Evolutionary conservation across 75 land plant species (phyloP).

Genomic region (Cryptomeria japonica): DNA sequence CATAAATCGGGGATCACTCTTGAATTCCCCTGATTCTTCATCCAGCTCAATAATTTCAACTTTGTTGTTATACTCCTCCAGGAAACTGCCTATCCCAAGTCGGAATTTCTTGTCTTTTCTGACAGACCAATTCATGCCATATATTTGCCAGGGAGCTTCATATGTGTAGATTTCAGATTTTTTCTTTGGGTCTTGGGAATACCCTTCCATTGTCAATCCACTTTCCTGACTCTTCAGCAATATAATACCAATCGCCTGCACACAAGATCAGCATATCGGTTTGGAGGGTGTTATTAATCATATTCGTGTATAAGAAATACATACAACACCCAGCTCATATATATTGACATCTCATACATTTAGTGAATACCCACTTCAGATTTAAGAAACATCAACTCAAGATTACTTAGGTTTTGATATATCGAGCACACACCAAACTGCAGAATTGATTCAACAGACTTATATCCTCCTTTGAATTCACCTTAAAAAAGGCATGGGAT

Average conservation of each 20-base stretch:
- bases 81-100: constrained; percentile 45
- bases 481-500: background rate
- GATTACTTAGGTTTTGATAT: background rate
- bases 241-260: background rate
- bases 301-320: background rate
- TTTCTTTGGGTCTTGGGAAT: constrained; percentile 41
- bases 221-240: background rate
- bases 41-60: constrained; percentile 54
- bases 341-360: background rate
- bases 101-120: constrained; percentile 53
- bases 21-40: constrained; percentile 45
- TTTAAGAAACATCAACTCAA: background rate
- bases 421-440: background rate
- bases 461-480: background rate
- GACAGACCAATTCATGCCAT: constrained; percentile 60
- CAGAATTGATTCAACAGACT: background rate
- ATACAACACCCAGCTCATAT: background rate
- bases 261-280: background rate
- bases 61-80: constrained; percentile 43
- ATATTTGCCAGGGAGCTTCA: constrained; percentile 51
- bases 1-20: constrained; percentile 37
- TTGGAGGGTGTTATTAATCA: background rate
- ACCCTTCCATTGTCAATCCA: constrained; percentile 14
- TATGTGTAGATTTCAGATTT: constrained; percentile 56
- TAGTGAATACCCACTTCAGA: background rate